Evolutionary conservation across 495 filamentous ascomycete genomes (phyloP).

Genomic region (Entonaema liquescens): DNA sequence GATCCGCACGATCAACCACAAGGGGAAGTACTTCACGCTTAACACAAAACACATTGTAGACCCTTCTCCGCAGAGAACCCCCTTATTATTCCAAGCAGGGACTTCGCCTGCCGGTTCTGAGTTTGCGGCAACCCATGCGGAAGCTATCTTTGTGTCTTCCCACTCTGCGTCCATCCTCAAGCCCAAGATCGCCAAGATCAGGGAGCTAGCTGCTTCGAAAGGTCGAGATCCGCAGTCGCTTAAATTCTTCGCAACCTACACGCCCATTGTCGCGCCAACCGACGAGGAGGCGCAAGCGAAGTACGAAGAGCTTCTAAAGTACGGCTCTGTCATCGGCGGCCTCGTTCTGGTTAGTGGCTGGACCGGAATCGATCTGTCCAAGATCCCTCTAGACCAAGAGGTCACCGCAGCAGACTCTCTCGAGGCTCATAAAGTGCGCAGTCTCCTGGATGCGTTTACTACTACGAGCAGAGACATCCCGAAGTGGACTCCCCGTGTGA

Average conservation of each 20-base stretch:
- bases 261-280: constrained; percentile 64
- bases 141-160: constrained; percentile 69
- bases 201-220: constrained; percentile 57
- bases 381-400: constrained; percentile 64
- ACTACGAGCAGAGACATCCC: constrained; percentile 60
- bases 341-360: constrained; percentile 68
- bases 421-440: constrained; percentile 62
- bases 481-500: constrained; percentile 61
- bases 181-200: constrained; percentile 64
- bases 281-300: constrained; percentile 66
- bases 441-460: constrained; percentile 61
- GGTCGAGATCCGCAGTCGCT: constrained; percentile 65
- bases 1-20: constrained; percentile 66
- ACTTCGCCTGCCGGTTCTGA: constrained; percentile 64
- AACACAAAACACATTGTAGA: constrained; percentile 63
- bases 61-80: constrained; percentile 69
- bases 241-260: constrained; percentile 69
- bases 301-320: constrained; percentile 59
- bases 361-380: constrained; percentile 70
- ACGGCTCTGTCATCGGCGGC: constrained; percentile 63
- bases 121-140: constrained; percentile 69
- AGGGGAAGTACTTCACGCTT: constrained; percentile 66
- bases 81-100: constrained; percentile 72
- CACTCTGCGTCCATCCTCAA: constrained; percentile 60
- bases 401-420: constrained; percentile 60